phyloP scores from a whole-genome alignment of 768 basidiomycete species.

The Neoboletus magnificus region DNA sequence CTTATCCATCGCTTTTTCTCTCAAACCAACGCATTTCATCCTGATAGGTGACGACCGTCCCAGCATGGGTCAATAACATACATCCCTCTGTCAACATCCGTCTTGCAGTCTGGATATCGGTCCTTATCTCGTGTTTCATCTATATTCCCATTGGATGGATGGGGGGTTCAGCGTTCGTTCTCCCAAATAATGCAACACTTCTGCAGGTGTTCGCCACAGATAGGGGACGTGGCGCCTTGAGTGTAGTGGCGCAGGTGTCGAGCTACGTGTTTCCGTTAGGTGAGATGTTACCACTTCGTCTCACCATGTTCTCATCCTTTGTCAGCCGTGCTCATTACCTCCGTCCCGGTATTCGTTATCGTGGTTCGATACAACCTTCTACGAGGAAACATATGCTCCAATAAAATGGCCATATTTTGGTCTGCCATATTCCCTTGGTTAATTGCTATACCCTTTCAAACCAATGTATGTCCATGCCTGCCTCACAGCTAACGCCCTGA shows the following conservation, averaged over 20 bases:
- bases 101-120: constrained; percentile 19
- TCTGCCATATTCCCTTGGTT: constrained; percentile 24
- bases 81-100: constrained; percentile 23
- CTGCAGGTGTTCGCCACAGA: constrained; percentile 15
- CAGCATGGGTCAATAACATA: constrained; percentile 26
- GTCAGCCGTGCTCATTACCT: constrained; percentile 24
- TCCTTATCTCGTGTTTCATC: constrained; percentile 23
- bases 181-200: constrained; percentile 9
- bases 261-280: constrained; percentile 23
- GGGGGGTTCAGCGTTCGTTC: constrained; percentile 15
- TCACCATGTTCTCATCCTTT: background rate
- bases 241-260: constrained; percentile 9
- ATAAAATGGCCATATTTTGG: constrained; percentile 23
- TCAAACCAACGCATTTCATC: background rate
- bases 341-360: constrained; percentile 23
- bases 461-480: constrained; percentile 12
- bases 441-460: constrained; percentile 24
- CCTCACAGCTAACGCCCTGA: background rate
- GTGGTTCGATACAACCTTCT: constrained; percentile 26
- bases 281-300: background rate
- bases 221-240: background rate
- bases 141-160: constrained; percentile 25
- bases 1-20: background rate
- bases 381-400: constrained; percentile 23
- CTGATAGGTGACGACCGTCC: constrained; percentile 21